phyloP scores from a whole-genome alignment of 1,284 basidiomycete genomes.

The Phylloboletellus chloephorus region DNA sequence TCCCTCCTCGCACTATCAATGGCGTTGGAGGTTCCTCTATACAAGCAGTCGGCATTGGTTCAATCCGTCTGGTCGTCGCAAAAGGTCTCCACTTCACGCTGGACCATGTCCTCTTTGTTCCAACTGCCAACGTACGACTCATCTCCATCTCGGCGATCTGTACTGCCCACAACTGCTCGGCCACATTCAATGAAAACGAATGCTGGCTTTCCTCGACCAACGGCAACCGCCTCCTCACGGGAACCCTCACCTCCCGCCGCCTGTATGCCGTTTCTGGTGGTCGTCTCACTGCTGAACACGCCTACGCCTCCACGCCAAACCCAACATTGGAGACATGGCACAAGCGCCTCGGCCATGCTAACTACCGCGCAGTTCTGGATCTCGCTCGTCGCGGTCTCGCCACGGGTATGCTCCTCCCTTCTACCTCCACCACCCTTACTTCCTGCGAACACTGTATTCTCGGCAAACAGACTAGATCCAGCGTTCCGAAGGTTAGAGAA shows the following conservation, averaged over 20 bases:
- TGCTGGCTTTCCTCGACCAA: constrained; percentile 1
- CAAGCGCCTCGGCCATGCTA: neutral
- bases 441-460: constrained; percentile 12
- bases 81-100: constrained; percentile 19
- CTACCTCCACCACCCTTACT: neutral
- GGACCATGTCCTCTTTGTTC: constrained; percentile 24
- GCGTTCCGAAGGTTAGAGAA: constrained; percentile 2
- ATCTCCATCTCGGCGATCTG: constrained; percentile 21
- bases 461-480: constrained; percentile 8
- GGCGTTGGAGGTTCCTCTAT: constrained; percentile 33
- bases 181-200: neutral
- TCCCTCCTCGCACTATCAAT: constrained; percentile 23
- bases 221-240: neutral
- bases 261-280: neutral
- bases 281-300: neutral
- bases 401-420: constrained; percentile 10
- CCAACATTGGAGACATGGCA: neutral
- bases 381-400: neutral
- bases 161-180: neutral
- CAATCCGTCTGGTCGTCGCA: constrained; percentile 25
- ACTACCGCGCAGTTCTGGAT: neutral
- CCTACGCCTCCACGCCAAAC: neutral
- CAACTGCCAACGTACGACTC: constrained; percentile 23
- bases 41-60: constrained; percentile 28
- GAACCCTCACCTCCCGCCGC: constrained; percentile 1